Base-by-base conservation (phyloP, 805 yeast genomes). In the Ogataea parapolymorpha region DNA sequence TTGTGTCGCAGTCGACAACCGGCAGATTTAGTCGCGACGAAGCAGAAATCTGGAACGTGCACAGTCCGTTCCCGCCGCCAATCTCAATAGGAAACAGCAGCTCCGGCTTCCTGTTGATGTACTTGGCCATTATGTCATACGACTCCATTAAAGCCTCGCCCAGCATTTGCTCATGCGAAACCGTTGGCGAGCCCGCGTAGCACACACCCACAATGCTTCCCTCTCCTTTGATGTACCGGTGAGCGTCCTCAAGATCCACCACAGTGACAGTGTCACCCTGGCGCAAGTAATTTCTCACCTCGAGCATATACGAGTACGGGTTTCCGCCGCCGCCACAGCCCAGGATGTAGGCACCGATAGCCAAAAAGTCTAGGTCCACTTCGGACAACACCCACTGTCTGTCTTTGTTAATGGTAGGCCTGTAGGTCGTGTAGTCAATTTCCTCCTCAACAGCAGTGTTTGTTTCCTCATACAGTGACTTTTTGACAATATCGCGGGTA, bases 261-360 rank as follows among this genome's bases (percentile, higher is more conserved):
- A 72, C 67, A 28, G 35, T 53, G 20, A 69, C 55, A 1, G 39
- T 37, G 15, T 58, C 65, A 8, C 75, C 77, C 2, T 48, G 36
- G 30, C 67, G 45, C 14, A 72, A 35, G 37, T 58, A 41, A 37
- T 63, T 63, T 32, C 67, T 52, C 1, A 61, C 48, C 32, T 63
- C 67, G 24, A 73, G 54, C 44, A 50, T 68, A 14, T 50, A 51
- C 4, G 72, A 56, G 51, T 71, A 69, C 16, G 78, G 77, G 37
- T 63, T 63, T 28, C 78, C 77, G 23, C 78, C 78, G 11, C 78
- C 78, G 3, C 77, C 78, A 53, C 73, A 68, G 6, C 77, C 78
- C 4, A 73, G 60, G 39, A 72, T 69, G 47, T 72, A 50, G 18
- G 68, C 55, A n/a, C 77, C 79, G 36, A 69, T 62, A 25, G 66